These are phyloP conservation scores for Breviolum minutum DNA, from an alignment of 73 alveolate species.

Conservation along the genomic window DNA sequence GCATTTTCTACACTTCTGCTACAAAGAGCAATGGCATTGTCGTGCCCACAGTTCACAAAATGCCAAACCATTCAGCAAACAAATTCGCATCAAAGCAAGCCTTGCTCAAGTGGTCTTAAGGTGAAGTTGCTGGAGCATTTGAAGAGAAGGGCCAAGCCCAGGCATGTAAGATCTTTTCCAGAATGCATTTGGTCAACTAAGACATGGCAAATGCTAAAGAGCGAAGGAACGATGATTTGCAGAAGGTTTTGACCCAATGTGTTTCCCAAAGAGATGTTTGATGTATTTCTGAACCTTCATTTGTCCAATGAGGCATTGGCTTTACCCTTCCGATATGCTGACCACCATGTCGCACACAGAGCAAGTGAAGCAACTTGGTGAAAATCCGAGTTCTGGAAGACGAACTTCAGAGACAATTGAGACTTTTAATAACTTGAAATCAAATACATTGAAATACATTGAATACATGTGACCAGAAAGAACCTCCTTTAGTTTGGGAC, in stretches of 20 bases:
- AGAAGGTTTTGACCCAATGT: too few species aligned
- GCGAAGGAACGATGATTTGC: too few species aligned
- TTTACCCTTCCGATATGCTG: conserved; percentile 57
- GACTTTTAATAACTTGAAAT: neutral
- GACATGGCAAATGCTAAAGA: too few species aligned
- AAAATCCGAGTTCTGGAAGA: neutral
- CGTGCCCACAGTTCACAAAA: neutral
- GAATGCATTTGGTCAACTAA: too few species aligned
- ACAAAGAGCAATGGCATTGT: conserved; percentile 61
- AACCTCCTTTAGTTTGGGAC: too few species aligned
- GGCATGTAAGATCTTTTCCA: too few species aligned
- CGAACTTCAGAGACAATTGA: neutral
- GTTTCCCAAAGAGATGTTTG: too few species aligned
- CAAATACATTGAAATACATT: neutral
- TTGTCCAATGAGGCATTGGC: conserved; percentile 42
- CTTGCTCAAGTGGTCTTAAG: neutral
- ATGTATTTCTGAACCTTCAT: too few species aligned
- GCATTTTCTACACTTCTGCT: conserved; percentile 85
- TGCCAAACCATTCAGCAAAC: neutral
- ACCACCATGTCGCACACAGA: conserved; percentile 94
- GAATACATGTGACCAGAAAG: too few species aligned
- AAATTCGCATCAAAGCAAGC: neutral
- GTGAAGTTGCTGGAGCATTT: conserved; percentile 73
- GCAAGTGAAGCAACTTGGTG: conserved; percentile 45
- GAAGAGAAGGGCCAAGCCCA: conserved; percentile 56